Evolutionary conservation across 305 asterid species (phyloP).

Genomic region (Fraxinus sp.): DNA sequence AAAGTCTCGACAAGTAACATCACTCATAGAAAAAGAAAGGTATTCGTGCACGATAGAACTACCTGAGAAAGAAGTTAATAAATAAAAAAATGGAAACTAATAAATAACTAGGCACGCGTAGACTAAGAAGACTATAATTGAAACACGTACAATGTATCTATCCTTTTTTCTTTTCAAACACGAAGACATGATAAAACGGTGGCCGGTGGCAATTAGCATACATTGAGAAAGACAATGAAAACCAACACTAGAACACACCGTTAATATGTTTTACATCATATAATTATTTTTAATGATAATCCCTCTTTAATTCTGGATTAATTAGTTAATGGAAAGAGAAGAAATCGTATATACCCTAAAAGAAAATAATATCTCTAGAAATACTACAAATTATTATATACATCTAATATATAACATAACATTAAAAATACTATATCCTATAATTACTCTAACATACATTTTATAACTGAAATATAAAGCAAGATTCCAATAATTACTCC

Average conservation of each 20-base stretch:
- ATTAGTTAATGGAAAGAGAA: too few species aligned
- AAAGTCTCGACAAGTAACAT: not conserved
- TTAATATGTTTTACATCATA: too few species aligned
- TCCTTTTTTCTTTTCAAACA: not conserved
- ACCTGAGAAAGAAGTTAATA: not conserved
- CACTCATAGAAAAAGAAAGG: not conserved
- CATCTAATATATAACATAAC: not conserved
- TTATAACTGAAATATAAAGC: not conserved
- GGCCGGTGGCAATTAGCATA: not conserved
- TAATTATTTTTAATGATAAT: too few species aligned
- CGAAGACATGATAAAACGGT: not conserved
- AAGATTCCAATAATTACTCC: not conserved
- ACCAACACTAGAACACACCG: too few species aligned
- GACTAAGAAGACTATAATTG: not conserved
- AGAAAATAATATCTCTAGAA: too few species aligned
- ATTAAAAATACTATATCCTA: not conserved
- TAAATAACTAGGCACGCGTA: not conserved
- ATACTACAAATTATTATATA: not conserved
- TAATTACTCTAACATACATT: not conserved
- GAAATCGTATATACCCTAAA: too few species aligned
- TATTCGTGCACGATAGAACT: not conserved
- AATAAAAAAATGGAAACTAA: not conserved
- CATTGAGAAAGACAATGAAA: not conserved
- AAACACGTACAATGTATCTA: not conserved
- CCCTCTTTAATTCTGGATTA: too few species aligned